Conservation (phyloP, 805 yeast genomes). For the Pichia nanzhaoensis region DNA sequence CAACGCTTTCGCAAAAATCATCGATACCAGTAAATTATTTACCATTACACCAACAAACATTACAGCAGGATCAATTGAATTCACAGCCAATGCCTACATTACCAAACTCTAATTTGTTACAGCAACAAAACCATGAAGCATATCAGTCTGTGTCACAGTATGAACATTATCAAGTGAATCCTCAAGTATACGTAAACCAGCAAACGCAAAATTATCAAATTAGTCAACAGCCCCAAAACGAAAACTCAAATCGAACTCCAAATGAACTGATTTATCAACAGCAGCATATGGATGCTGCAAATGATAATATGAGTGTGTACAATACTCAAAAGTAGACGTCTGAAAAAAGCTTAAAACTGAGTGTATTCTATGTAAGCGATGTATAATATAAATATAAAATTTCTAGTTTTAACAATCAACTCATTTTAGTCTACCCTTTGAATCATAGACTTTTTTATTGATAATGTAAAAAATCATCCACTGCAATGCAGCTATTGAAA, state of each 20-base stretch:
- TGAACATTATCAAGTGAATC: too few species aligned
- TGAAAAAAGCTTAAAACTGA: too few species aligned
- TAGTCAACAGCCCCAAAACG: background rate
- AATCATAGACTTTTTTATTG: conserved; percentile 15
- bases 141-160: too few species aligned
- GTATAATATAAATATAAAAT: too few species aligned
- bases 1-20: too few species aligned
- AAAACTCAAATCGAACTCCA: background rate
- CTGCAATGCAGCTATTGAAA: conserved; percentile 18
- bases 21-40: conserved; percentile 5
- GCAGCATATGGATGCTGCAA: too few species aligned
- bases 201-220: background rate
- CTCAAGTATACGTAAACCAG: background rate
- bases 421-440: conserved; percentile 14
- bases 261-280: background rate
- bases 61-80: background rate
- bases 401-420: too few species aligned
- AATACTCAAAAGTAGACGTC: too few species aligned
- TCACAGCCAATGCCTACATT: background rate
- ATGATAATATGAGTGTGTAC: too few species aligned
- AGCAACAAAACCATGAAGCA: background rate
- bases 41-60: background rate
- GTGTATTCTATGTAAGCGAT: too few species aligned
- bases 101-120: background rate
- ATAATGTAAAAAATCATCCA: conserved; percentile 26